Base-by-base conservation (phyloP, 1,139 yeast genomes). In the Torulaspora globosa region DNA sequence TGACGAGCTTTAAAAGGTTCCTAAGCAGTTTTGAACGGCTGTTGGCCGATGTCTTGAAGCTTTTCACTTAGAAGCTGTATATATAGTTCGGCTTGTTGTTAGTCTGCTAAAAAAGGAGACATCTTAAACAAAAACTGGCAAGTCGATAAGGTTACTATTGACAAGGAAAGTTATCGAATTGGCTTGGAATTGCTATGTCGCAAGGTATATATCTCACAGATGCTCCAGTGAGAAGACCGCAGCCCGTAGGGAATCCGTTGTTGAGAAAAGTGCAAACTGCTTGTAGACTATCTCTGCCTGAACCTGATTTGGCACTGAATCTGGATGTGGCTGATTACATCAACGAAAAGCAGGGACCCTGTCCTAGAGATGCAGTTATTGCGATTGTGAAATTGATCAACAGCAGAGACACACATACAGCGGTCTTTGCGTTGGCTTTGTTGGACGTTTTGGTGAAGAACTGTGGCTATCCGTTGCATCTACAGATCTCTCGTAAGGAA, bases 391-490 rank as follows among this genome's bases (percentile, higher is more conserved):
- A 83, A 62, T 74, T 88, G 53, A 79, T 92, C 64, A 85, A 89
- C 66, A 84, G 84, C 56, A 76, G 87, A 57, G 94, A 86, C 56
- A 81, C 94, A 0, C 95, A 86, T 61, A 85, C 90, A 67, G 69
- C 83, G 2, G 70, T 78, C 32, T 74, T 79, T 52, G 82, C 84
- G 0, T 57, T 80, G 48, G 71, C 78, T 0, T 60, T 73, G 45
- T 77, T 92, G 56, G 99, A 92, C 63, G 89, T 88, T 50, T 74
- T 94, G 58, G 98, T 92, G 45, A 92, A 92, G 70, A 92, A 92
- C 69, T 92, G 99, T 71, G 98, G 98, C 2, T 94, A 90, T 66
- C 97, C 98, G 3, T 82, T 92, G 70, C 98, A 92, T 55, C 74
- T 92, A 46, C 98, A 94, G 69, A 87, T 92, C 45, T 86, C 96